Conservation (phyloP, 73 alveolate species). For the Paramecium sonneborni region DNA sequence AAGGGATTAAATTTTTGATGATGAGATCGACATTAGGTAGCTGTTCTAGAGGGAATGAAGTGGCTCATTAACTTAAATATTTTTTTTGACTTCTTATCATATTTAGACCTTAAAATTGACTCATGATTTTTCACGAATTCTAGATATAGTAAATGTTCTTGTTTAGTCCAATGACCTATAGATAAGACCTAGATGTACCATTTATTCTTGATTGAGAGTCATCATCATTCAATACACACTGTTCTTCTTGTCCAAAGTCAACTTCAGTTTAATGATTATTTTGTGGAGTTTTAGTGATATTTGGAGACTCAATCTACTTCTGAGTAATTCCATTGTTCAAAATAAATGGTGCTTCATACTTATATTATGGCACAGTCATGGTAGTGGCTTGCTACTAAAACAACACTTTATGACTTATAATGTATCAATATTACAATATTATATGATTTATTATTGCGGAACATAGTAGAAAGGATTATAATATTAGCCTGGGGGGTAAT, state of each 20-base stretch:
- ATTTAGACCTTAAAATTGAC: background rate
- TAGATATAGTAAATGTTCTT: conserved; percentile 43
- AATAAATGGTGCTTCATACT: background rate
- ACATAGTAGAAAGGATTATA: background rate
- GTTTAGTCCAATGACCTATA: conserved; percentile 45
- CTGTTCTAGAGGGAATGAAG: conserved; percentile 39
- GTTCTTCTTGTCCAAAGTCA: background rate
- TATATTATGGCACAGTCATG: background rate
- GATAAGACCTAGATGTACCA: background rate
- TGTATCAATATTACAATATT: background rate
- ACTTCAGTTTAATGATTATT: background rate
- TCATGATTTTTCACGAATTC: conserved; percentile 6
- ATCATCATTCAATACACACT: background rate
- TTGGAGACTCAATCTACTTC: background rate
- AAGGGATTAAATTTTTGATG: conserved; percentile 37
- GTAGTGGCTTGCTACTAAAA: background rate
- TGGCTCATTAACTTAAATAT: conserved; percentile 45
- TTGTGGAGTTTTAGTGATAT: background rate
- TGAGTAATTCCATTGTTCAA: background rate
- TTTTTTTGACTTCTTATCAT: conserved; percentile 48
- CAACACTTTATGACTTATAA: background rate
- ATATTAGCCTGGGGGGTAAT: background rate
- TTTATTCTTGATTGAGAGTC: conserved; percentile 33
- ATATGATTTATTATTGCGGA: background rate
- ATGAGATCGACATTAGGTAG: conserved; percentile 44